Percentiles rank a stretch among this genome's conserved stretches.
Conservation (phyloP, 768 basidiomycete genomes). For the Dacryopinax spathularia region DNA sequence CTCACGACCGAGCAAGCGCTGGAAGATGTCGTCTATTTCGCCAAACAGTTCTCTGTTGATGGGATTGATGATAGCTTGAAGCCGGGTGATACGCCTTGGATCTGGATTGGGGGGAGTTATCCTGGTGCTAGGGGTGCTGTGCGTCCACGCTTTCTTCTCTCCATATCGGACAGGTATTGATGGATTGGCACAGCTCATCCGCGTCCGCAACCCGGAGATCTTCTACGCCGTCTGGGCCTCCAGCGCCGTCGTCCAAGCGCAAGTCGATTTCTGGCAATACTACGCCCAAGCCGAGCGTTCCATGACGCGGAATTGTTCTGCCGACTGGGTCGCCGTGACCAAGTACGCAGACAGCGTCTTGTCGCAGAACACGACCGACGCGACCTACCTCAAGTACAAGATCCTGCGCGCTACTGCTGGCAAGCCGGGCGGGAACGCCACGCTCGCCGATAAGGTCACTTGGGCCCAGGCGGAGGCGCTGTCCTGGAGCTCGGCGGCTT, state of each 20-base stretch:
- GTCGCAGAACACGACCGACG: constrained; percentile 22
- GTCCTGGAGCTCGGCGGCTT: background rate
- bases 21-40: constrained; percentile 38
- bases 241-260: constrained; percentile 37
- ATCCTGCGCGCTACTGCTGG: constrained; percentile 31
- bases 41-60: constrained; percentile 26
- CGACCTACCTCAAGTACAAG: constrained; percentile 29
- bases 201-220: constrained; percentile 33
- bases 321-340: constrained; percentile 39
- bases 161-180: background rate
- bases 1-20: constrained; percentile 38
- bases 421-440: constrained; percentile 31
- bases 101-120: constrained; percentile 38
- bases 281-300: constrained; percentile 38
- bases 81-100: constrained; percentile 33
- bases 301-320: constrained; percentile 37
- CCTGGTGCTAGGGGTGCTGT: constrained; percentile 33
- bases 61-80: constrained; percentile 22
- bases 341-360: constrained; percentile 29
- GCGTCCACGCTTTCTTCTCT: background rate
- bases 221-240: constrained; percentile 38
- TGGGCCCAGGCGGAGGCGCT: constrained; percentile 20
- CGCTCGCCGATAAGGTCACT: constrained; percentile 26
- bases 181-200: constrained; percentile 21
- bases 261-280: constrained; percentile 38